Evolutionary conservation across 2,329 filamentous ascomycete genomes (phyloP), one percentile per base, ranked within the genome.

Genomic region (Westerdykella aurantiaca): DNA sequence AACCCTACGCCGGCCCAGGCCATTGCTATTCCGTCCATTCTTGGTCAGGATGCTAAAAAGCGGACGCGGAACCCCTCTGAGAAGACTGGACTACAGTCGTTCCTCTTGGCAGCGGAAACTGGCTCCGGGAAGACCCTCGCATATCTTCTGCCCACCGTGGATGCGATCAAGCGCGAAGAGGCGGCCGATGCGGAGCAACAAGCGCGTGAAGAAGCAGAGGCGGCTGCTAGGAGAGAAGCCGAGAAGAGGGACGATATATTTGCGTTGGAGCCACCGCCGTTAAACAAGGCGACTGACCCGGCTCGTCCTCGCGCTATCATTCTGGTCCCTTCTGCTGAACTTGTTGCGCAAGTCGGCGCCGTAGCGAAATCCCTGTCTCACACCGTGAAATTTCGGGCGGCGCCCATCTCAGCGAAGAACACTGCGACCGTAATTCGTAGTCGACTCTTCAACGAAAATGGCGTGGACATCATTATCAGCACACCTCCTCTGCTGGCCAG

Each of bases 91-190:
- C 76, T 79, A 58, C 72, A 81, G 42, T 75, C 82, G 41, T 96
- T 88, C 61, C 76, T 98, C 11, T 75, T 98, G 39, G 93, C 93
- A 4, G 93, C 93, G 10, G 93, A 98, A 73, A 98, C 93, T 0
- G 93, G 93, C 11, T 97, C 93, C 0, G 93, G 93, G 47, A 98
- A 98, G 73, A 98, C 93, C 1, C 73, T 98, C 49, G 88, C 93
- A 7, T 98, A 98, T 62, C 73, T 97, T 5, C 69, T 96, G 5
- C 94, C 93, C 0, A 78, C 84, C 13, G 75, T 98, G 41, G 82
- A 98, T 68, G 86, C 87, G 7, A 69, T 98, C 57, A 98, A 98
- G 70, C 72, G 80, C 29, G 82, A 81, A 13, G 75, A 80, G 43
- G 74, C 78, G 2, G 81, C 82, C 47, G 76, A 78, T 42, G 68